Evolutionary conservation across 2,329 filamentous ascomycete genomes (phyloP), one percentile per base, ranked within the genome.

Genomic region (Celoporthe dispersa): DNA sequence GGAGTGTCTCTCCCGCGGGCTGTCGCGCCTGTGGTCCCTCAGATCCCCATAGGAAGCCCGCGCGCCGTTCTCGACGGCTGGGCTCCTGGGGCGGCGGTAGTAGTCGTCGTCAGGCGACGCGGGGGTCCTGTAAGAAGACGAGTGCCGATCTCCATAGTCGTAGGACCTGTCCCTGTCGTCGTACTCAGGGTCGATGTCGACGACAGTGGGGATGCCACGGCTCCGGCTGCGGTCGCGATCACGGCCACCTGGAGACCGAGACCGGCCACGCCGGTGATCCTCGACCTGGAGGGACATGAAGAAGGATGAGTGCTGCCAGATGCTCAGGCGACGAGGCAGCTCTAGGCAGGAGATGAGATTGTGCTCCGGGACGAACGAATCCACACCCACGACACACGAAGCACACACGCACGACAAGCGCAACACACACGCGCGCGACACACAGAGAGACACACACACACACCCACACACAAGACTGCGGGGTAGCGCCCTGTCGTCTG

Each of bases 251-350:
- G 79, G 81, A 0, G 86, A 88, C 66, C 82, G 81, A 66, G 85
- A 84, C 67, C 85, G 84, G 64, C 80, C 82, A 67, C 83, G 81
- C 64, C 79, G 78, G 70, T 77, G 77, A 68, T 83, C 82, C 70
- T 84, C 83, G 67, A 86, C 82, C 68, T 81, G 80, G 60, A 87
- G 80, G 74, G 87, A 87, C 86, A 88, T 88, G 75, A 19, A 14
- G 44, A 19, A 19, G 60, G 22, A 8, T 4, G 25, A 16, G 11
- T n/a, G 22, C n/a, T 12, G 39, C 35, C 19, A 25, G 60, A 5
- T 25, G 22, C 33, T n/a, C 11, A 22, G 37, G 31, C 60, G n/a
- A 39, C 7, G 35, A 62, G 12, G 60, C 60, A n/a, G 60, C 60
- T 25, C n/a, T 41, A 37, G n/a, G 37, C 37, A 44, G 25, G 37